Base-by-base conservation (phyloP, 1,139 yeast genomes). In the Scheffersomyces quercinus region DNA sequence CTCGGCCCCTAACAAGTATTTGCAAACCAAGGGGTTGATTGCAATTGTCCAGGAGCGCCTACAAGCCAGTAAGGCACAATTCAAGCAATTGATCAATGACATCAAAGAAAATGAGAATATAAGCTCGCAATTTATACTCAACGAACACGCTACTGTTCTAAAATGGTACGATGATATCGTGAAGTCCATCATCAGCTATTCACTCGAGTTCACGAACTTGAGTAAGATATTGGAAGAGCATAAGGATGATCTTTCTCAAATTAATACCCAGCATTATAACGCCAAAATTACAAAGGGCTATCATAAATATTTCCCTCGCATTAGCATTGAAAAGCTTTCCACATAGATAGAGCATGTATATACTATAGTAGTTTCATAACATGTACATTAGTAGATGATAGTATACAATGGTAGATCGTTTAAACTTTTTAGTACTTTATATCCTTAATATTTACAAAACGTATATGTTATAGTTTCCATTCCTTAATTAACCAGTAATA, bases 271-370 rank as follows among this genome's bases (percentile, higher is more conserved):
- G 1, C 41, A 39, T 4, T 55, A 54, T 35, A 52, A 43, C 31
- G 51, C 63, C 20, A 51, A 42, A 1, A 47, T 61, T 7, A 44
- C 49, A 4, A 52, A 55, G 4, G 77, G 75, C 1, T 65, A 64
- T 48, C 75, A 75, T 52, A 56, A 59, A 34, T 71, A 68, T 49
- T 75, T 74, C 54, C 79, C 80, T 4, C 58, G 62, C 20, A 45
- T 73, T 10, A 51, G 35, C 36, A 36, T 52, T 35, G 35, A 31
- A 31, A 31, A 31, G 24, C 5, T n/a, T 14, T 31, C 10, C 35
- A 14, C 35, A 20, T 31, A 31, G 35, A 14, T 31, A 14, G n/a
- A n/a, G 20, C 35, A 11, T 31, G 35, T 14, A 31, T 31, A 31
- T 31, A 14, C 20, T 31, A 9, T 15, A 9, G 20, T 31, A 14